Evolutionary conservation across 768 basidiomycete species (phyloP), one percentile per base, ranked within the genome.

Genomic region (Xerocomellus amylosporus): DNA sequence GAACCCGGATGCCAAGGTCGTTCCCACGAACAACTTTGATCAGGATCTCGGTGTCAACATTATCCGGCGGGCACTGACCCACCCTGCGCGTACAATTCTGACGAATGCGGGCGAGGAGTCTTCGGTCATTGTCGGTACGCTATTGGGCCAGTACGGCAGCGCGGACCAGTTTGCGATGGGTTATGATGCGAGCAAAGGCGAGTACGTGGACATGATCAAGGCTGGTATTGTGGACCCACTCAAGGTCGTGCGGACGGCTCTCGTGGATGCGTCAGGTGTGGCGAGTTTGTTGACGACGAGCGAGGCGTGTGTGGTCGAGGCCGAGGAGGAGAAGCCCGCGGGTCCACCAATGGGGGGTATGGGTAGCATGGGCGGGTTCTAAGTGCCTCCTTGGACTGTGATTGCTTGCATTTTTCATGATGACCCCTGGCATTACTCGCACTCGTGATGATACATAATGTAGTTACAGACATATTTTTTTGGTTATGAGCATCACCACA

Each of bases 41-140:
- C 95, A 98, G 68, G 87, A 93, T 64, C 90, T 99, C 52, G 96
- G 96, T 63, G 91, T 98, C 24, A 81, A 85, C 57, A 98, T 97
- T 74, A 90, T 97, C 72, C 85, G 87, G 31, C 85, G 90, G 24
- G 94, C 95, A n/a, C 74, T 98, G 59, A 82, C 85, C n/a, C 79
- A 85, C 52, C 96, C 96, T 6, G 80, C 88, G 13, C 87, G 93
- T 40, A 89, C 90, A 2, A 98, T 98, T 71, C 82, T 94, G 53
- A 80, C 80, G 70, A 98, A 98, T 70, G 95, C 96, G 2, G 96
- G 95, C 37, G 93, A 97, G 73, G 95, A 98, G 71, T 81, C 91
- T 2, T 84, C 84, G 55, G 95, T 99, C 52, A 92, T 99, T 55
- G 90, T 97, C 40, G 96, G 96, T 31, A 86, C 86, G 15, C 79